Conservation (phyloP, 495 filamentous ascomycete species). For the Bacidia rubella region DNA sequence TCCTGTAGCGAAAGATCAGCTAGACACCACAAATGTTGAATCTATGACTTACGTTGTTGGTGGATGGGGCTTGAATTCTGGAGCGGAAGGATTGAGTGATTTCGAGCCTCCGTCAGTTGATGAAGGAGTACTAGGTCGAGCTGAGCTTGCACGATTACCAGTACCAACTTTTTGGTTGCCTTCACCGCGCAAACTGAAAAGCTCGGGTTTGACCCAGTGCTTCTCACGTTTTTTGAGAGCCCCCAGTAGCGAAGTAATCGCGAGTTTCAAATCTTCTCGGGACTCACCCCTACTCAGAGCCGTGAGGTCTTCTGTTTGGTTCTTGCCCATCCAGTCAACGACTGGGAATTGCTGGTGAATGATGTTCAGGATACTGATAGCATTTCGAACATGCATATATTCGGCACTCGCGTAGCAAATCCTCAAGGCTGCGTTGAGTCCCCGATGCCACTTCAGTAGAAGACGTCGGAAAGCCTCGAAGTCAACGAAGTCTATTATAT, state of each 20-base stretch:
- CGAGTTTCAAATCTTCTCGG: slow-evolving; percentile 78
- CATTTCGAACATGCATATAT: slow-evolving; percentile 97
- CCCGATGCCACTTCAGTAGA: slow-evolving; percentile 80
- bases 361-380: slow-evolving; percentile 77
- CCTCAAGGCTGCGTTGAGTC: slow-evolving; percentile 60
- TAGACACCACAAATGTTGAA: slow-evolving; percentile 18
- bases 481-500: slow-evolving; percentile 52
- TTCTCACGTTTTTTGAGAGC: slow-evolving; percentile 64
- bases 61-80: slow-evolving; percentile 32
- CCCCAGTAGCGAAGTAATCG: slow-evolving; percentile 73
- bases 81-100: slow-evolving; percentile 33
- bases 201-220: slow-evolving; percentile 79
- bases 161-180: slow-evolving; percentile 9
- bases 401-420: slow-evolving; percentile 65
- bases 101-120: slow-evolving; percentile 26
- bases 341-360: slow-evolving; percentile 69
- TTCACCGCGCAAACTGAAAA: slow-evolving; percentile 34
- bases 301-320: slow-evolving; percentile 54
- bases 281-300: slow-evolving; percentile 52
- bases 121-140: slow-evolving; percentile 28
- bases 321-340: slow-evolving; percentile 73
- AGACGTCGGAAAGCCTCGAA: slow-evolving; percentile 77
- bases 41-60: slow-evolving; percentile 28
- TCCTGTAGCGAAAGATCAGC: slow-evolving; percentile 11
- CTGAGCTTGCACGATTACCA: slow-evolving; percentile 18